Evolutionary conservation across 2,329 filamentous ascomycete genomes (phyloP).

Genomic region (Harringtonia aguacate): DNA sequence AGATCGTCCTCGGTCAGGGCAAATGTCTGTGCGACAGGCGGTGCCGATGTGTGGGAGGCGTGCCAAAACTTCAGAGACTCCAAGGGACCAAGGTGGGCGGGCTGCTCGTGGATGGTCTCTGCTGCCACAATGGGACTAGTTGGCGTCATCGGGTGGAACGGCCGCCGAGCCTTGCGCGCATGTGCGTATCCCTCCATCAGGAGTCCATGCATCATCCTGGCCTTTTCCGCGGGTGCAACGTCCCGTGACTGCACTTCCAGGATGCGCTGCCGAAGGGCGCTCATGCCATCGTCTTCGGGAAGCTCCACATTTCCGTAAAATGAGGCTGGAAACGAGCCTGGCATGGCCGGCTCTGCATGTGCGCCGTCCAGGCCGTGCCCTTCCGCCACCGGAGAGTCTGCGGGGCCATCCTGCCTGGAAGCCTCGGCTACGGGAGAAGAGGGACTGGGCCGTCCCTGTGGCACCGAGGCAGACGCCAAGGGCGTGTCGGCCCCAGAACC

Average conservation of each 20-base stretch:
- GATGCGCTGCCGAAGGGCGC: slow-evolving; percentile 54
- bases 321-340: slow-evolving; percentile 1
- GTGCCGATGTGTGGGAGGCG: slow-evolving; percentile 22
- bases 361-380: not conserved
- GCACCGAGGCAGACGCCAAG: too few relatives aligned
- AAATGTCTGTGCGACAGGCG: slow-evolving; percentile 30
- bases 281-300: slow-evolving; percentile 74
- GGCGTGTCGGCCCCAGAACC: too few relatives aligned
- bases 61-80: slow-evolving; percentile 52
- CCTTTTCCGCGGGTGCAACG: slow-evolving; percentile 53
- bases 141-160: slow-evolving; percentile 16
- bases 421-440: not conserved
- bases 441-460: too few relatives aligned
- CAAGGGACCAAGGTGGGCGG: slow-evolving; percentile 27
- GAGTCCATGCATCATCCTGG: slow-evolving; percentile 57
- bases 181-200: slow-evolving; percentile 58
- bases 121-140: slow-evolving; percentile 7
- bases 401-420: not conserved
- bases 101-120: slow-evolving; percentile 23
- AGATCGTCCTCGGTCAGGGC: slow-evolving; percentile 50
- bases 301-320: slow-evolving; percentile 27
- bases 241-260: slow-evolving; percentile 54
- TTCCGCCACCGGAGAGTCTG: not conserved
- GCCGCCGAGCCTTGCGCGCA: slow-evolving; percentile 18
- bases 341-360: not conserved